Conservation (phyloP, 2,329 filamentous ascomycete genomes). For the Venturia nashicola region DNA sequence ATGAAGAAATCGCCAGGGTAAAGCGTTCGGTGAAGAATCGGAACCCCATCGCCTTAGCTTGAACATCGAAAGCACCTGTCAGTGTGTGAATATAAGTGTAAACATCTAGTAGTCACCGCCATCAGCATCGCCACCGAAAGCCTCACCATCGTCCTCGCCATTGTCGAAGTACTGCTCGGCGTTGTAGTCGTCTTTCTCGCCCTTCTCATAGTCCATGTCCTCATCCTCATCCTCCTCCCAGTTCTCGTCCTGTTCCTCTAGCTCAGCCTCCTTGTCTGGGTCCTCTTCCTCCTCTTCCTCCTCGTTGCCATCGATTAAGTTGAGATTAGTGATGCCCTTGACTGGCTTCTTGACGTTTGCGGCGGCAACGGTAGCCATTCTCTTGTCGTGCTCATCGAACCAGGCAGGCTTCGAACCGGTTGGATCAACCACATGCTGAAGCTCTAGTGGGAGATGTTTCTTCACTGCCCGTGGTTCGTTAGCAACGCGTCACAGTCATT, state of each 20-base stretch:
- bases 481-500: neutral
- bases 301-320: conserved; percentile 24
- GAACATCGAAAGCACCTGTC: neutral
- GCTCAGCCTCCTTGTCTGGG: conserved; percentile 34
- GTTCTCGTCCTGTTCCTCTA: conserved; percentile 39
- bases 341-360: neutral
- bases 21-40: neutral
- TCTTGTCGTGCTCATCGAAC: neutral
- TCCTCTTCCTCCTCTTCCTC: conserved; percentile 24
- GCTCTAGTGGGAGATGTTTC: neutral
- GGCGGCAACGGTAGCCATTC: neutral
- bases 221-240: conserved; percentile 50
- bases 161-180: conserved; percentile 53
- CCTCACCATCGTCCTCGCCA: conserved; percentile 42
- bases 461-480: neutral
- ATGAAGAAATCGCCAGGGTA: neutral
- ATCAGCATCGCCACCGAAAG: conserved; percentile 10
- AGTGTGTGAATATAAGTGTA: neutral
- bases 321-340: conserved; percentile 11
- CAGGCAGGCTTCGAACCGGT: neutral
- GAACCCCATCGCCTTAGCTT: neutral
- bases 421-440: neutral
- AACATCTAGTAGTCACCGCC: neutral
- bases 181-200: conserved; percentile 48
- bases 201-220: conserved; percentile 42